Conservation (phyloP, 2,329 filamentous ascomycete species). For the Aureobasidium sp. region DNA sequence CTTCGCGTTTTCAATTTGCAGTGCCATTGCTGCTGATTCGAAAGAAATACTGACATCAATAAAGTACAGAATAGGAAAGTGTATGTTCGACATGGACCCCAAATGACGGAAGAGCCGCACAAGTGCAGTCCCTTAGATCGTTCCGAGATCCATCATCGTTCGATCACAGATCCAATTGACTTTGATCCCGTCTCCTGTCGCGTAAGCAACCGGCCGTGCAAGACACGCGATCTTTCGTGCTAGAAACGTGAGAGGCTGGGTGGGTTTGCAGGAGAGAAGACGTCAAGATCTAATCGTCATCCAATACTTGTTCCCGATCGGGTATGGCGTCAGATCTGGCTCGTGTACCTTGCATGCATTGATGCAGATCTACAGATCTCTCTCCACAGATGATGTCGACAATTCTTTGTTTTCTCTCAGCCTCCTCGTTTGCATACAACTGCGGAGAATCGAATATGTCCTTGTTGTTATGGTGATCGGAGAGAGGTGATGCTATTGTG, state of each 20-base stretch:
- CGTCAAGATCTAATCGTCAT: neutral
- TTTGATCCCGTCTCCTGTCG: neutral
- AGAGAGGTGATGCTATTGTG: neutral
- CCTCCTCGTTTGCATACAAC: neutral
- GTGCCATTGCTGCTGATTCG: too few species aligned
- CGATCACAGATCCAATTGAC: neutral
- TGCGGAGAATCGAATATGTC: neutral
- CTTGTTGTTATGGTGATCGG: neutral
- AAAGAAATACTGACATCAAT: slow-evolving; percentile 15
- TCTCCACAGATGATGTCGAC: slow-evolving; percentile 5
- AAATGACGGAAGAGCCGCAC: neutral
- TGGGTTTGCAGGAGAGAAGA: neutral
- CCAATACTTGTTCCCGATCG: neutral
- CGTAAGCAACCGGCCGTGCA: neutral
- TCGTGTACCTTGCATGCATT: slow-evolving; percentile 5
- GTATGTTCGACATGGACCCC: neutral
- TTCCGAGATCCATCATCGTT: neutral
- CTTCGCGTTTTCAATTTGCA: slow-evolving; percentile 1
- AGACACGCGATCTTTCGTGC: slow-evolving; percentile 1
- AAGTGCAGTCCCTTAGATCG: neutral
- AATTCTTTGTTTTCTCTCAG: neutral
- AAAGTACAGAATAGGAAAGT: slow-evolving; percentile 12
- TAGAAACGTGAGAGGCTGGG: neutral
- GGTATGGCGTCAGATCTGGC: slow-evolving; percentile 7
- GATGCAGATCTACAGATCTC: neutral